Conservation (phyloP, 768 basidiomycete genomes). For the Suillus occidentalis region DNA sequence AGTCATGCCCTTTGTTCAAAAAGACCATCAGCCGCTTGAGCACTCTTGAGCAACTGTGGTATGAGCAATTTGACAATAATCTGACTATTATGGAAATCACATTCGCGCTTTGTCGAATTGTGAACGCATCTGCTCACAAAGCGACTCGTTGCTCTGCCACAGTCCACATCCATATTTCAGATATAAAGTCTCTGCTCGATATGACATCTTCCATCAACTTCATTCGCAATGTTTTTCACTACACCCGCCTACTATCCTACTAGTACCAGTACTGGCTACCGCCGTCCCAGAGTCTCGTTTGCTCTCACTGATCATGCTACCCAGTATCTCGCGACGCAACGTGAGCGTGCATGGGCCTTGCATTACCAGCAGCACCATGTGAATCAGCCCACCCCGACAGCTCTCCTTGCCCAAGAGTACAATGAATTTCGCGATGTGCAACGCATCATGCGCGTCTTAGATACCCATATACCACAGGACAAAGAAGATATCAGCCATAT, state of each 20-base stretch:
- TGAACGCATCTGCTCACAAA: not conserved
- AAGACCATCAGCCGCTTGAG: not conserved
- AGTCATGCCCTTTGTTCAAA: not conserved
- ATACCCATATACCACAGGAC: not conserved
- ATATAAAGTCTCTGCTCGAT: not conserved
- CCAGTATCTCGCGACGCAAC: conserved; percentile 19
- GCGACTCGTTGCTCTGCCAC: not conserved
- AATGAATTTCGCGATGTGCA: not conserved
- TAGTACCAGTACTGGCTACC: too few species aligned
- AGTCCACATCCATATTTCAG: not conserved
- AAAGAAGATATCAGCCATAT: not conserved
- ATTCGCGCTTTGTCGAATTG: not conserved
- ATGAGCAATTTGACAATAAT: not conserved
- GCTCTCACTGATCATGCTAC: conserved; percentile 20
- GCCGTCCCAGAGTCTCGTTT: not conserved
- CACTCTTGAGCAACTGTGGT: too few species aligned
- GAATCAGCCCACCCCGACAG: conserved; percentile 2
- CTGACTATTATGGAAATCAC: not conserved
- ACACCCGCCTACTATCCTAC: not conserved
- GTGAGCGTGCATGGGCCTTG: not conserved
- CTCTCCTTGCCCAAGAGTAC: not conserved
- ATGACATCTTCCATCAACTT: not conserved
- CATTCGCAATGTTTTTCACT: not conserved
- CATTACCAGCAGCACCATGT: not conserved
- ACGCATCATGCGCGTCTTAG: not conserved